These are phyloP conservation scores for Gnomoniopsis sp. DNA, from an alignment of 2,329 filamentous ascomycete species.

Conservation along the genomic window DNA sequence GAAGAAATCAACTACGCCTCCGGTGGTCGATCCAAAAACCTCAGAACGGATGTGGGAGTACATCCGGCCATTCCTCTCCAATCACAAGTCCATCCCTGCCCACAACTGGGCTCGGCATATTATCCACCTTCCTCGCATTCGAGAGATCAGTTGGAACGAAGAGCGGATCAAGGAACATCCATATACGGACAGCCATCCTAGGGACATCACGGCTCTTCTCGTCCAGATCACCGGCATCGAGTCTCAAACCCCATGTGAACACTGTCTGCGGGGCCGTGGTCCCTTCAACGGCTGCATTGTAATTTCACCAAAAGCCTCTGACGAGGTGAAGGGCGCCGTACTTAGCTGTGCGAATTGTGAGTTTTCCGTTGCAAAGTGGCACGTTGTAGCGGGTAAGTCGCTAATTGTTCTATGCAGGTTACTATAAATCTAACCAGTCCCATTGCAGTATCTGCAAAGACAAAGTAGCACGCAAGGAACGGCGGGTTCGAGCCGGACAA, in stretches of 20 bases:
- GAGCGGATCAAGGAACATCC: conserved; percentile 18
- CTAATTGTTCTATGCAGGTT: neutral
- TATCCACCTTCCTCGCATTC: conserved; percentile 24
- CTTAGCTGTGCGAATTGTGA: conserved; percentile 16
- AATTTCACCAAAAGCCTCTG: neutral
- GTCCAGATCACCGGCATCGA: conserved; percentile 30
- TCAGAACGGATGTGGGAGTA: conserved; percentile 25
- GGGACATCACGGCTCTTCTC: conserved; percentile 28
- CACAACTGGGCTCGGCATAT: conserved; percentile 23
- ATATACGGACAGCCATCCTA: conserved; percentile 22
- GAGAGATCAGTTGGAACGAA: conserved; percentile 28
- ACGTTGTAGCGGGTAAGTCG: neutral
- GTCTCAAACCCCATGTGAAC: conserved; percentile 23
- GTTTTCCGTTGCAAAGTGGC: neutral
- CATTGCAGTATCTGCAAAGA: conserved; percentile 8
- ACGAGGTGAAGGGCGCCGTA: conserved; percentile 4
- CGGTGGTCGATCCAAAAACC: neutral
- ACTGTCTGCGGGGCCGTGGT: conserved; percentile 24
- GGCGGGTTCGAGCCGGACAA: neutral
- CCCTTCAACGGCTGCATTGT: conserved; percentile 29
- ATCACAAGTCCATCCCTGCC: conserved; percentile 13
- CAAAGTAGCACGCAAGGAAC: neutral
- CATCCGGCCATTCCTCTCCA: conserved; percentile 22
- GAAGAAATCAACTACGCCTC: neutral
- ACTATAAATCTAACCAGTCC: conserved; percentile 15